Evolutionary conservation across 208 protist species (phyloP).

Genomic region (Leptomonas seymouri): DNA sequence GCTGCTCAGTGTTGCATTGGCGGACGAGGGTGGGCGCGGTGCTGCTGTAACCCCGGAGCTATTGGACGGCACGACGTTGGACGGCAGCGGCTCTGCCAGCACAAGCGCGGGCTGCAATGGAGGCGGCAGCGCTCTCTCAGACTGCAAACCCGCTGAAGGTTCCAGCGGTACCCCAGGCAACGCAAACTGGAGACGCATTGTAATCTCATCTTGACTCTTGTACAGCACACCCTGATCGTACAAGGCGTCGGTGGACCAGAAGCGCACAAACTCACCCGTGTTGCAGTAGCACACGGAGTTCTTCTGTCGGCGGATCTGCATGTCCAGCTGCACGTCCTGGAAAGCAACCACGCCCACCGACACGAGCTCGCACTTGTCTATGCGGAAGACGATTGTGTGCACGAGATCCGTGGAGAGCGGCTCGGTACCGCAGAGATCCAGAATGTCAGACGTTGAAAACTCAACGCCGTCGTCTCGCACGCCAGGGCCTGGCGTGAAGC

Average conservation of each 20-base stretch:
- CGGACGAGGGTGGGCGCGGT: not conserved
- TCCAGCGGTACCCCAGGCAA: conserved; percentile 36
- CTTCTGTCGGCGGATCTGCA: conserved; percentile 53
- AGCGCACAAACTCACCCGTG: conserved; percentile 78
- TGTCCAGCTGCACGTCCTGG: conserved; percentile 43
- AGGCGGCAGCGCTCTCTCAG: conserved; percentile 13
- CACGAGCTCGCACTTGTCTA: conserved; percentile 82
- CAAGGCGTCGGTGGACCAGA: conserved; percentile 37
- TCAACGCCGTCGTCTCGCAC: conserved; percentile 54
- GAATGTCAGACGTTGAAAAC: conserved; percentile 79
- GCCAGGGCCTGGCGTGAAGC: conserved; percentile 76
- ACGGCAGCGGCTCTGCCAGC: conserved; percentile 13
- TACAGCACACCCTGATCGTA: conserved; percentile 51
- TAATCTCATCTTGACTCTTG: conserved; percentile 62
- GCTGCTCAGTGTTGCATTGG: not conserved
- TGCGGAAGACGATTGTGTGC: conserved; percentile 63
- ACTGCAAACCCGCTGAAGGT: not conserved
- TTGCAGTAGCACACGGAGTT: conserved; percentile 77
- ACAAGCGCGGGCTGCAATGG: conserved; percentile 24
- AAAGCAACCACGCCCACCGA: conserved; percentile 71
- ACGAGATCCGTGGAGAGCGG: conserved; percentile 50
- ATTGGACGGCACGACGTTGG: conserved; percentile 6
- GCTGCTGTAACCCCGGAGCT: not conserved
- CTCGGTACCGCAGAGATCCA: conserved; percentile 73
- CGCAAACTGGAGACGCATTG: conserved; percentile 54